Base-by-base conservation (phyloP, 1,284 basidiomycete species). In the Pascua guehoae region DNA sequence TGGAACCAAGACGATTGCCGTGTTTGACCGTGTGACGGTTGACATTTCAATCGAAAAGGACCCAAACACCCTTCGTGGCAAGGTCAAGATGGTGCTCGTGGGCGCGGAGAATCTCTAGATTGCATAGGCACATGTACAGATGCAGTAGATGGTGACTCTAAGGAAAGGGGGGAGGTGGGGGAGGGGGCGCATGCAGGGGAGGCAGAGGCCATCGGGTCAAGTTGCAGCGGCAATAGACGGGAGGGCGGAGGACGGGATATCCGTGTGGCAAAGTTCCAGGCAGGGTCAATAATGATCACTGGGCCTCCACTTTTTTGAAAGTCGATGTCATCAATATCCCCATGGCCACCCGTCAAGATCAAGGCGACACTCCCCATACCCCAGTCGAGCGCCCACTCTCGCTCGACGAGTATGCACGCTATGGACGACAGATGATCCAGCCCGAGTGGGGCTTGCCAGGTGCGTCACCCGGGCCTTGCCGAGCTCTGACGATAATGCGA, bases 381-480 rank as follows among this genome's bases (percentile, higher is more conserved):
- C 12, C 12, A 32, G 41, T 14, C 2, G 51, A 47, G 14, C 48
- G 52, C 46, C 52, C 52, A 2, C 40, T 53, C 9, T 42, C 41
- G 32, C 68, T 80, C 8, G 71, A 77, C 44, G 94, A 98, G 69
- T 98, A 96, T 74, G 79, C 81, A 64, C 84, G 95, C 48, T 98
- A 98, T 84, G 93, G 94, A 24, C 82, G 96, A 46, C 96, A 99
- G 73, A 96, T 99, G 92, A 93, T 98, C 64, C 81, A 98, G 54
- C 86, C 91, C 56, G 87, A 86, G 24, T 88, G 97, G 70, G 95
- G 95, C 0, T 80, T 98, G 1, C 79, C 83, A 72, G 91, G 90
- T 88, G 58, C 52, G 78, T 41, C 44, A 12, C 9, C 9, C 8
- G 4, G 10, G 24, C 24, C 4, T 32, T 3, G 7, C 24, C 24